phyloP scores from a whole-genome alignment of 352 stramenopile genomes.

The Globisporangium ultimum region DNA sequence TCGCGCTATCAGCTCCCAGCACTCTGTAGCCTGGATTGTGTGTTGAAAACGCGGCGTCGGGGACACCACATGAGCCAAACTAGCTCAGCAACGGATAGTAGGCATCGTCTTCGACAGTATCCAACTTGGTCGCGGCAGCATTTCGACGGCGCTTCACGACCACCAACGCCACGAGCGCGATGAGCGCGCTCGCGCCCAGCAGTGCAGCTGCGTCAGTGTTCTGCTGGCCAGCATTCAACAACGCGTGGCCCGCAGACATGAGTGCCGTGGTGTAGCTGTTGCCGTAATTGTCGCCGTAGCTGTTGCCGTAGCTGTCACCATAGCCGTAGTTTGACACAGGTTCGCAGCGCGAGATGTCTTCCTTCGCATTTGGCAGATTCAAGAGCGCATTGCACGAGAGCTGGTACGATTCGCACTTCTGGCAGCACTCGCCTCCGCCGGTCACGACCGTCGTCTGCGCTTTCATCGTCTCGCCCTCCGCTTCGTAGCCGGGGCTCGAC shows the following conservation, averaged over 20 bases:
- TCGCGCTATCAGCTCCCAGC: too few relatives aligned
- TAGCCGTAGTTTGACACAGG: slow-evolving; percentile 12
- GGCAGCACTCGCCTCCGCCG: slow-evolving; percentile 38
- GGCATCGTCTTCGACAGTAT: slow-evolving; percentile 35
- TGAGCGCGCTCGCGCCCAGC: slow-evolving; percentile 32
- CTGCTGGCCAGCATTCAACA: slow-evolving; percentile 21
- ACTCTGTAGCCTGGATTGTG: too few relatives aligned
- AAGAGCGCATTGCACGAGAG: slow-evolving; percentile 44
- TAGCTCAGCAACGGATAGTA: slow-evolving; percentile 67
- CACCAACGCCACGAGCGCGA: slow-evolving; percentile 51
- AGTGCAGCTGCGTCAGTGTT: slow-evolving; percentile 28
- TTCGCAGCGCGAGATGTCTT: slow-evolving; percentile 63
- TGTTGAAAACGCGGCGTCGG: too few relatives aligned
- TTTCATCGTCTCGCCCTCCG: not conserved
- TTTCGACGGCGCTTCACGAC: slow-evolving; percentile 37
- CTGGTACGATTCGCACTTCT: slow-evolving; percentile 24
- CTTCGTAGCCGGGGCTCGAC: slow-evolving; percentile 1
- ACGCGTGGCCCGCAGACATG: slow-evolving; percentile 19
- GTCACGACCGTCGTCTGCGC: slow-evolving; percentile 25
- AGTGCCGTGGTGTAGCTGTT: slow-evolving; percentile 16
- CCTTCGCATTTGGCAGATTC: slow-evolving; percentile 24
- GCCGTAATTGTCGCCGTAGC: slow-evolving; percentile 16
- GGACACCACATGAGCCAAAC: not conserved
- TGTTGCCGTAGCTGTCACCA: slow-evolving; percentile 16
- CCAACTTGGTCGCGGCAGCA: slow-evolving; percentile 14